phyloP scores from a whole-genome alignment of 2,329 filamentous ascomycete genomes.

The Penicillium sp. region DNA sequence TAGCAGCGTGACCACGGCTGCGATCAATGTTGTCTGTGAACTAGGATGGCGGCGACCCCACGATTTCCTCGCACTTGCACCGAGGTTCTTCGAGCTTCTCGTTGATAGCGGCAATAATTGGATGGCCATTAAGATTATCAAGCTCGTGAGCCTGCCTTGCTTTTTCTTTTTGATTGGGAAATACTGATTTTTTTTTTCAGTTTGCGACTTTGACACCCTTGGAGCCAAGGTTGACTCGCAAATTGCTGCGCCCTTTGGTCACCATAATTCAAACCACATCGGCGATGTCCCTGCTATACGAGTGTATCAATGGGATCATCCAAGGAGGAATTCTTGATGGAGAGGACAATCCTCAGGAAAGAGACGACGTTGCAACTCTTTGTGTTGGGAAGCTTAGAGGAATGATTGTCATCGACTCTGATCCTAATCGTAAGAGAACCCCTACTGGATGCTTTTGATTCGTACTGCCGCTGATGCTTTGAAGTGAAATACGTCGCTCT shows the following conservation, averaged over 20 bases:
- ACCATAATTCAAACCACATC: constrained; percentile 92
- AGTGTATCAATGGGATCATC: constrained; percentile 98
- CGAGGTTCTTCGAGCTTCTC: constrained; percentile 87
- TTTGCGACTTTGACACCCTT: constrained; percentile 94
- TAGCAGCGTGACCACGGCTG: constrained; percentile 89
- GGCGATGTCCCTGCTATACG: constrained; percentile 97
- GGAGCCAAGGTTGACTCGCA: constrained; percentile 88
- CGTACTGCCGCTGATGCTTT: constrained; percentile 18
- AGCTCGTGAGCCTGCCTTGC: constrained; percentile 67
- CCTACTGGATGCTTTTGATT: neutral
- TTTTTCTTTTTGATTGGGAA: neutral
- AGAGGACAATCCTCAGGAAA: constrained; percentile 77
- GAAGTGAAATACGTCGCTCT: constrained; percentile 96
- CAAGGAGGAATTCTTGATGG: constrained; percentile 92
- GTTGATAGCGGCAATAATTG: constrained; percentile 96
- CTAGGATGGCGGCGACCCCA: constrained; percentile 91
- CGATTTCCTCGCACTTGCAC: constrained; percentile 91
- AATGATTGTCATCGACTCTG: constrained; percentile 92
- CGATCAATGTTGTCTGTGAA: constrained; percentile 96
- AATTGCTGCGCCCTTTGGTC: constrained; percentile 86
- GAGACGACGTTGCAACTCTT: constrained; percentile 88
- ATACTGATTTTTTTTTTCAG: constrained; percentile 50
- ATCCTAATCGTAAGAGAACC: constrained; percentile 78
- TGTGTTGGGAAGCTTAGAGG: constrained; percentile 92
- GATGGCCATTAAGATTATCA: constrained; percentile 99